These are phyloP conservation scores for Aschersonia sp. DNA, from an alignment of 2,329 filamentous ascomycete genomes.

Conservation along the genomic window DNA sequence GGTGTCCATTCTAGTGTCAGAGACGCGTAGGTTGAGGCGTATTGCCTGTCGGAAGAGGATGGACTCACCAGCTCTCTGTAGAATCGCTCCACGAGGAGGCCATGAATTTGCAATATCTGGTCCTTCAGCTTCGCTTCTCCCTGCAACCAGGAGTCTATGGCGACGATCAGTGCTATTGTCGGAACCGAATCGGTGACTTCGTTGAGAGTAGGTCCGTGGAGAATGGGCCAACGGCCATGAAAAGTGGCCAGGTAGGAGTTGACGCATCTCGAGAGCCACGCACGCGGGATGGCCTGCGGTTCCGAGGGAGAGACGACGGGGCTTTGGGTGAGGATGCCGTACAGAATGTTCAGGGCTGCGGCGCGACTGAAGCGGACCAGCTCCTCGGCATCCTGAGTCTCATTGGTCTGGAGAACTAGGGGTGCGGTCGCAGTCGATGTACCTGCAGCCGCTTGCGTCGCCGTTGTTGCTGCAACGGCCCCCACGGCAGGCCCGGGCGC, in stretches of 20 bases:
- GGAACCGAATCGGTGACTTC: constrained; percentile 13
- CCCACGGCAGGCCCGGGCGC: too few species aligned
- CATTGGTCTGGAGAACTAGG: not conserved
- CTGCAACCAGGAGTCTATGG: constrained; percentile 24
- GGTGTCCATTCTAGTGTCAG: not conserved
- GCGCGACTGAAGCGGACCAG: not conserved
- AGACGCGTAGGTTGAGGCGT: not conserved
- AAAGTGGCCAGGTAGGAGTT: constrained; percentile 23
- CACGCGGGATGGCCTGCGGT: constrained; percentile 5
- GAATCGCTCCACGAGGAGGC: constrained; percentile 14
- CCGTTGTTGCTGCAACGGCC: too few species aligned
- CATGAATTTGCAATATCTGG: constrained; percentile 16
- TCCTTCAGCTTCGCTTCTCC: constrained; percentile 12
- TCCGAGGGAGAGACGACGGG: constrained; percentile 1
- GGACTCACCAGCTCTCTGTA: constrained; percentile 13
- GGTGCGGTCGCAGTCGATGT: too few species aligned
- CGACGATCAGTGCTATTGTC: constrained; percentile 16
- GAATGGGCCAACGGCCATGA: constrained; percentile 25
- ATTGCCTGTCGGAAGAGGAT: too few species aligned
- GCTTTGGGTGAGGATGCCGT: not conserved
- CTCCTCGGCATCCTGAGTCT: not conserved
- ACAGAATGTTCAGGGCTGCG: not conserved
- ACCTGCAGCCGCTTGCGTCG: too few species aligned
- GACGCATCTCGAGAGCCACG: constrained; percentile 9
- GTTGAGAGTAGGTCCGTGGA: constrained; percentile 22